A percentile compares a stretch with the other conserved stretches of the same genome.
phyloP scores from a whole-genome alignment of 345 rosid genomes.

The Aquilaria sinensis region DNA sequence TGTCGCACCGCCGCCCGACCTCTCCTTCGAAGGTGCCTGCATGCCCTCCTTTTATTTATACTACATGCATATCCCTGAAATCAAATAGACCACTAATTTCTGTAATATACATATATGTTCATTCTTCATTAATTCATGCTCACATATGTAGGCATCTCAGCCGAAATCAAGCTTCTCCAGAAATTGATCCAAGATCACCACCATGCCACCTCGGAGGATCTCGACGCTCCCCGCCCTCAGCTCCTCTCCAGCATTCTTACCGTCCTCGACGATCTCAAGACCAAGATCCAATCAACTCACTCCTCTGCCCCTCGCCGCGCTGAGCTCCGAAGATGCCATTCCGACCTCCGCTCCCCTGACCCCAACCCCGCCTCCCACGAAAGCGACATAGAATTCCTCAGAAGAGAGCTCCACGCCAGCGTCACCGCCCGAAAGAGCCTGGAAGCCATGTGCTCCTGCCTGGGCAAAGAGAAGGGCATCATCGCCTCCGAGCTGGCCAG shows the following conservation, averaged over 20 bases:
- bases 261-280: conserved; percentile 63
- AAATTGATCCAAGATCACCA: conserved; percentile 71
- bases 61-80: no score
- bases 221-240: conserved; percentile 45
- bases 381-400: conserved; percentile 27
- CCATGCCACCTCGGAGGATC: conserved; percentile 29
- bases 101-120: no score
- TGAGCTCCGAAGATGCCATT: conserved; percentile 68
- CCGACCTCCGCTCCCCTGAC: conserved; percentile 48
- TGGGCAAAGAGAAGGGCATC: conserved; percentile 81
- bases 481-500: conserved; percentile 62
- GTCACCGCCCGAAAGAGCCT: conserved; percentile 63
- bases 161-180: conserved; percentile 56
- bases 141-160: conserved; percentile 35
- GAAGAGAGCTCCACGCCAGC: conserved; percentile 48
- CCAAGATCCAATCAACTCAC: conserved; percentile 35
- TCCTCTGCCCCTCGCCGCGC: conserved; percentile 23
- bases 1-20: no score
- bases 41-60: no score
- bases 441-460: conserved; percentile 72
- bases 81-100: no score
- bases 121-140: no score
- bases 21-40: no score
- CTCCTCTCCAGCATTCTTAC: conserved; percentile 66
- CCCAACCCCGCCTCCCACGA: conserved; percentile 15